These are phyloP conservation scores for Plantago major DNA, from an alignment of 257 asterid genomes.

Conservation along the genomic window DNA sequence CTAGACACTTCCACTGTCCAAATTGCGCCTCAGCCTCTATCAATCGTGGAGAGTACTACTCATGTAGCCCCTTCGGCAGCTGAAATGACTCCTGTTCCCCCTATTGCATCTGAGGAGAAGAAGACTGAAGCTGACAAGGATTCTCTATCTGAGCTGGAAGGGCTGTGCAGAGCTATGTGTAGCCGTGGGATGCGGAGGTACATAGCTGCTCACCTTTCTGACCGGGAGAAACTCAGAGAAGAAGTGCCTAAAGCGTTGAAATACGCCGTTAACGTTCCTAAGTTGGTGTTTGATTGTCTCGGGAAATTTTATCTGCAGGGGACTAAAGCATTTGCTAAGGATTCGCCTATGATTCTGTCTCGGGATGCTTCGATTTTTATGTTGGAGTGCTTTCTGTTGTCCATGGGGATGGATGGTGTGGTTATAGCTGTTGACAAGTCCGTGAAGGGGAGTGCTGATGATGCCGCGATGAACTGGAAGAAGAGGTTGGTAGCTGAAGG, in stretches of 20 bases:
- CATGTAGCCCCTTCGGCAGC: background rate
- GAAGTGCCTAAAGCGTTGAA: slow-evolving; percentile 66
- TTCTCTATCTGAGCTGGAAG: slow-evolving; percentile 45
- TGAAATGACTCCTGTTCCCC: slow-evolving; percentile 6
- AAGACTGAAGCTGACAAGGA: no score
- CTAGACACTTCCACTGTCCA: background rate
- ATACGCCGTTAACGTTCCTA: slow-evolving; percentile 48
- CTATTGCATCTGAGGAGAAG: background rate
- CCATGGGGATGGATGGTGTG: slow-evolving; percentile 39
- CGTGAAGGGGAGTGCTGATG: slow-evolving; percentile 51
- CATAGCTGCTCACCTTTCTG: slow-evolving; percentile 32
- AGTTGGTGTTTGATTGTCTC: slow-evolving; percentile 53
- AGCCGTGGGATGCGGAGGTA: slow-evolving; percentile 50
- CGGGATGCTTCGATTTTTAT: slow-evolving; percentile 68
- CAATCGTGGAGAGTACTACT: no score
- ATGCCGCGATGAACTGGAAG: slow-evolving; percentile 63
- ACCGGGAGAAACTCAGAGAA: slow-evolving; percentile 40
- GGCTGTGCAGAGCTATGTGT: slow-evolving; percentile 45
- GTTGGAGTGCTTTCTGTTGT: slow-evolving; percentile 67
- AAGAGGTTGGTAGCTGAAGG: slow-evolving; percentile 71
- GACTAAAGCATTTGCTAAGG: slow-evolving; percentile 38
- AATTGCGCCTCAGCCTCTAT: slow-evolving; percentile 12
- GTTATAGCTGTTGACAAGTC: slow-evolving; percentile 33
- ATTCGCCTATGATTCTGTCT: slow-evolving; percentile 51
- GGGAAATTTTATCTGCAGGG: slow-evolving; percentile 84